Conservation (phyloP, 441 rosid species). For the Arabidopsis lyrata region DNA sequence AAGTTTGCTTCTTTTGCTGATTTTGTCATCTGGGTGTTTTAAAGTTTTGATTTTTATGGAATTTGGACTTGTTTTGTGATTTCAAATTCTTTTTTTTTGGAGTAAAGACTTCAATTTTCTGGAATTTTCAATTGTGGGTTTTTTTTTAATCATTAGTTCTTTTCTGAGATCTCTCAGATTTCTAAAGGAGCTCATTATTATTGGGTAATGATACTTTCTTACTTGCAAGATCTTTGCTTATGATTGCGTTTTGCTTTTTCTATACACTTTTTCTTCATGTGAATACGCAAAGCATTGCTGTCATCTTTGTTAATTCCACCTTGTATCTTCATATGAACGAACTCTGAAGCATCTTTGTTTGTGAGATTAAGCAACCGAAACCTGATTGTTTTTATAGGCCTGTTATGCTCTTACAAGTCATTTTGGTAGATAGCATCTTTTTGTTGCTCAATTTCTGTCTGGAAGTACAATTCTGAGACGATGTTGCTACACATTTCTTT, state of each 20-base stretch:
- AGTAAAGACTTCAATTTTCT: neutral
- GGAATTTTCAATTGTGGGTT: neutral
- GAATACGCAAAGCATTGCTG: constrained; percentile 12
- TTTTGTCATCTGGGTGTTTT: constrained; percentile 3
- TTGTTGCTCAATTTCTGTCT: neutral
- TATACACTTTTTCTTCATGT: neutral
- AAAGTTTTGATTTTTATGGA: neutral
- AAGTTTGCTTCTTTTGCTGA: neutral
- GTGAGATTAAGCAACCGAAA: neutral
- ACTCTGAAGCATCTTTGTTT: constrained; percentile 19
- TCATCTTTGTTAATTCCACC: constrained; percentile 3
- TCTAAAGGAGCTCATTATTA: constrained; percentile 12
- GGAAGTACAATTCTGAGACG: constrained; percentile 10
- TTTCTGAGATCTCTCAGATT: constrained; percentile 41
- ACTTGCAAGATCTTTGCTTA: constrained; percentile 36
- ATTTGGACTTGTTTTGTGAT: neutral
- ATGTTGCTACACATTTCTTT: neutral
- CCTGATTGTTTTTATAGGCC: neutral
- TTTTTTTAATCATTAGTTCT: constrained; percentile 18
- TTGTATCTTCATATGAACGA: neutral
- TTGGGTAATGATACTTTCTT: constrained; percentile 10
- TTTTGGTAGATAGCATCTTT: neutral
- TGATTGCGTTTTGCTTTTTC: constrained; percentile 10
- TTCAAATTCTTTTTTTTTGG: neutral
- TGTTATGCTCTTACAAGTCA: neutral